These are phyloP conservation scores for Salvia sclarea DNA, from an alignment of 305 asterid species.

Conservation along the genomic window DNA sequence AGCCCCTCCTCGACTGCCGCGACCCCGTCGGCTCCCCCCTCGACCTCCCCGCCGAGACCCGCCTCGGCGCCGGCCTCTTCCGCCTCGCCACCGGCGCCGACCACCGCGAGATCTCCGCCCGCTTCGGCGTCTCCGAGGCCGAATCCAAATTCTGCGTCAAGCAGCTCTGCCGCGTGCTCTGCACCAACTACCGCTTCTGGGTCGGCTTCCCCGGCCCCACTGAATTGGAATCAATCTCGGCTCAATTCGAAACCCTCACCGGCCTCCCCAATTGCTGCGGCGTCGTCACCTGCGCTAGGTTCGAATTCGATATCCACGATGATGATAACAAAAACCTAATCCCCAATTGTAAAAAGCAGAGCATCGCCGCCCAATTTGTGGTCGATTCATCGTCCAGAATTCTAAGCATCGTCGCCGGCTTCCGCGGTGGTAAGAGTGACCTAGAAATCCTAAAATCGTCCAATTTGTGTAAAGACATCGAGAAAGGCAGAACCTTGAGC, in stretches of 20 bases:
- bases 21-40: slow-evolving; percentile 77
- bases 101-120: slow-evolving; percentile 49
- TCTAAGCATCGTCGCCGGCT: slow-evolving; percentile 69
- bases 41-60: slow-evolving; percentile 53
- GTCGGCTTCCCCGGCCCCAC: slow-evolving; percentile 60
- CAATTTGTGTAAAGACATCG: slow-evolving; percentile 50
- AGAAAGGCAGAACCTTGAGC: slow-evolving; percentile 45
- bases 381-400: slow-evolving; percentile 73
- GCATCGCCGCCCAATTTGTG: slow-evolving; percentile 72
- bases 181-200: slow-evolving; percentile 89
- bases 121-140: slow-evolving; percentile 55
- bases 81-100: slow-evolving; percentile 75
- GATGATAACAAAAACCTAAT: not conserved
- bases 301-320: slow-evolving; percentile 44
- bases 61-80: slow-evolving; percentile 79
- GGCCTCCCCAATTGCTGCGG: slow-evolving; percentile 91
- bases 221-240: slow-evolving; percentile 58
- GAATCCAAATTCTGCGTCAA: slow-evolving; percentile 66
- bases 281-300: slow-evolving; percentile 54
- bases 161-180: slow-evolving; percentile 84
- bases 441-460: slow-evolving; percentile 52
- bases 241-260: slow-evolving; percentile 54
- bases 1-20: slow-evolving; percentile 83
- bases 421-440: slow-evolving; percentile 51
- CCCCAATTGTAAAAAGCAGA: slow-evolving; percentile 18